These are phyloP conservation scores for Starmerella powellii DNA, from an alignment of 805 yeast genomes.

Conservation along the genomic window DNA sequence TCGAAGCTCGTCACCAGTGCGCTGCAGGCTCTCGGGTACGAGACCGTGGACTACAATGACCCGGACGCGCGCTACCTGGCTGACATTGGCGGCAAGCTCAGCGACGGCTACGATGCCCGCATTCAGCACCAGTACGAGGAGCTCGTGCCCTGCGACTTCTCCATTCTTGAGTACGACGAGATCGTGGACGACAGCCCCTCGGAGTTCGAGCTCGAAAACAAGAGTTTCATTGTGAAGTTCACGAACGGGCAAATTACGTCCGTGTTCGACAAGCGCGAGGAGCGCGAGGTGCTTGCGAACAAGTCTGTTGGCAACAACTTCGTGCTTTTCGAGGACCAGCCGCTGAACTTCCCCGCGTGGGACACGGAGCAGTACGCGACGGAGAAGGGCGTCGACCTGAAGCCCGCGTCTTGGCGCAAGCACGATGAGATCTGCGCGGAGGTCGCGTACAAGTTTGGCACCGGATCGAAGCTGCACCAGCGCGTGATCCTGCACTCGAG, in stretches of 20 bases:
- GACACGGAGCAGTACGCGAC: constrained; percentile 87
- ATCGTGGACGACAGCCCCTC: background rate
- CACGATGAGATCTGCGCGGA: constrained; percentile 9
- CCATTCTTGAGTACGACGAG: background rate
- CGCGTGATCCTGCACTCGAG: constrained; percentile 32
- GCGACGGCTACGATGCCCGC: constrained; percentile 3
- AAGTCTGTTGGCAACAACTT: constrained; percentile 61
- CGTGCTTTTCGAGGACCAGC: constrained; percentile 77
- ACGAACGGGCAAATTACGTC: constrained; percentile 53
- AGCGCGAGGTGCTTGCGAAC: constrained; percentile 58
- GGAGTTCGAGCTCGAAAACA: constrained; percentile 42
- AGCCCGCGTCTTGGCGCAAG: constrained; percentile 13
- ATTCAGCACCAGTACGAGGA: background rate
- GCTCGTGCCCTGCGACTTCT: background rate
- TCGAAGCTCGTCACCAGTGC: constrained; percentile 43
- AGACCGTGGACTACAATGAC: constrained; percentile 4
- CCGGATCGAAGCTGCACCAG: constrained; percentile 16
- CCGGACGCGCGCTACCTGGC: constrained; percentile 10
- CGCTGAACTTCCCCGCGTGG: constrained; percentile 91
- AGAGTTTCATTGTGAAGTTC: constrained; percentile 46
- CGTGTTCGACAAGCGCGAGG: constrained; percentile 43
- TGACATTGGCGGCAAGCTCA: constrained; percentile 14
- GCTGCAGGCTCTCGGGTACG: constrained; percentile 33
- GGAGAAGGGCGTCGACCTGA: constrained; percentile 49
- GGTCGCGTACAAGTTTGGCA: constrained; percentile 12